These are phyloP conservation scores for Beta macrorhiza DNA, from an alignment of 179 eudicot genomes.

Conservation along the genomic window DNA sequence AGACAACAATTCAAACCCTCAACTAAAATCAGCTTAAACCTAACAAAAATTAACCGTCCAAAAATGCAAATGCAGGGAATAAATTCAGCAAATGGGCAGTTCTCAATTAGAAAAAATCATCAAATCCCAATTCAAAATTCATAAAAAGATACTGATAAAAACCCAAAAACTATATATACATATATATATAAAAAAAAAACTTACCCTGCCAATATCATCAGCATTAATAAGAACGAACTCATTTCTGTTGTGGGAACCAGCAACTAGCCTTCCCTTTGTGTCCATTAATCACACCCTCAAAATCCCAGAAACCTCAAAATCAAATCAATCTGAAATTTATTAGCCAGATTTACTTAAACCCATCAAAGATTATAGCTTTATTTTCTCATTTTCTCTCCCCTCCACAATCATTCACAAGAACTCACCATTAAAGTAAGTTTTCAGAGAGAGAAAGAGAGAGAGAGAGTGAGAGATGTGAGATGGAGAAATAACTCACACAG, in stretches of 20 bases:
- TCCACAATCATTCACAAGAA: conserved; percentile 29
- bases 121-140: neutral
- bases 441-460: conserved; percentile 12
- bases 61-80: conserved; percentile 21
- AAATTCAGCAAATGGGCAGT: neutral
- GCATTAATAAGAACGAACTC: conserved; percentile 97
- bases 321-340: neutral
- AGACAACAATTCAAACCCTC: conserved; percentile 19
- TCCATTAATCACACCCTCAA: conserved; percentile 45
- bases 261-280: conserved; percentile 77
- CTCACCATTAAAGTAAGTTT: conserved; percentile 26
- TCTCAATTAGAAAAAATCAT: too few relatives aligned
- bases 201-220: conserved; percentile 91
- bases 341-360: neutral
- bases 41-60: neutral
- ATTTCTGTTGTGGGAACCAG: conserved; percentile 89
- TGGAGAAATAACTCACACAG: conserved; percentile 9
- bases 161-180: conserved; percentile 12
- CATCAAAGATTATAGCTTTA: neutral
- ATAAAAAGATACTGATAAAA: neutral
- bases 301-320: conserved; percentile 19
- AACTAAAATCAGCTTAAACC: conserved; percentile 13
- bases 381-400: conserved; percentile 4
- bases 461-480: neutral
- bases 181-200: conserved; percentile 19